Conservation (phyloP, 306 rosid genomes). For the Cercis canadensis region DNA sequence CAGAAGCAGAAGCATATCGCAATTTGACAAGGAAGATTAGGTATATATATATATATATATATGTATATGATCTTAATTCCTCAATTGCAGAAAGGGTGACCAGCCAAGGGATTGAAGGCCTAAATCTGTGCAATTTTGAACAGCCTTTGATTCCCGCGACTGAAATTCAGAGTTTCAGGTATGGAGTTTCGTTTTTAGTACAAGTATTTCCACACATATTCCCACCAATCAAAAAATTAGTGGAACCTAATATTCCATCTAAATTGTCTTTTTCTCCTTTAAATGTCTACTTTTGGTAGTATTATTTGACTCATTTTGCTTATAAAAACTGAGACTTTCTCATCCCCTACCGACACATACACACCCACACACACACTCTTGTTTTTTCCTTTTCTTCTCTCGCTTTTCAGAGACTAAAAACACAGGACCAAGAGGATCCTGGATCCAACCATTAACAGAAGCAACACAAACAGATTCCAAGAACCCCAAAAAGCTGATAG, state of each 20-base stretch:
- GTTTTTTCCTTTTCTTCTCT: background rate
- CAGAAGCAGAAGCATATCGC: too few relatives aligned
- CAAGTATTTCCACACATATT: conserved; percentile 40
- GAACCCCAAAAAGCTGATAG: too few relatives aligned
- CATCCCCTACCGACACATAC: too few relatives aligned
- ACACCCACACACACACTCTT: conserved; percentile 9
- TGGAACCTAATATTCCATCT: conserved; percentile 44
- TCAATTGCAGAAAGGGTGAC: conserved; percentile 50
- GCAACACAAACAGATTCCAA: too few relatives aligned
- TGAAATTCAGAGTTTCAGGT: conserved; percentile 49
- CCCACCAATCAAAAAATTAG: conserved; percentile 53
- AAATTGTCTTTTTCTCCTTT: conserved; percentile 29
- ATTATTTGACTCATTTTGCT: conserved; percentile 57
- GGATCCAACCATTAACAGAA: too few relatives aligned
- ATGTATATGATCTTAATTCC: background rate
- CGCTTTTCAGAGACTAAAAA: too few relatives aligned
- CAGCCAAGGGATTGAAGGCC: conserved; percentile 47
- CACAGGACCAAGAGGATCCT: too few relatives aligned
- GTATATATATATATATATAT: too few relatives aligned
- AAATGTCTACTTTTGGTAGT: conserved; percentile 3
- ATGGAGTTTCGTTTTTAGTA: background rate
- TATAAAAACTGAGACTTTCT: conserved; percentile 28
- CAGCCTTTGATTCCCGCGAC: conserved; percentile 41
- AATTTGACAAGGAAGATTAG: too few relatives aligned
- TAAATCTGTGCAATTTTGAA: conserved; percentile 52